Percentiles rank a stretch among this genome's conserved stretches.
Evolutionary conservation across 768 basidiomycete species (phyloP).

Genomic region (Leccinum sublutescens): DNA sequence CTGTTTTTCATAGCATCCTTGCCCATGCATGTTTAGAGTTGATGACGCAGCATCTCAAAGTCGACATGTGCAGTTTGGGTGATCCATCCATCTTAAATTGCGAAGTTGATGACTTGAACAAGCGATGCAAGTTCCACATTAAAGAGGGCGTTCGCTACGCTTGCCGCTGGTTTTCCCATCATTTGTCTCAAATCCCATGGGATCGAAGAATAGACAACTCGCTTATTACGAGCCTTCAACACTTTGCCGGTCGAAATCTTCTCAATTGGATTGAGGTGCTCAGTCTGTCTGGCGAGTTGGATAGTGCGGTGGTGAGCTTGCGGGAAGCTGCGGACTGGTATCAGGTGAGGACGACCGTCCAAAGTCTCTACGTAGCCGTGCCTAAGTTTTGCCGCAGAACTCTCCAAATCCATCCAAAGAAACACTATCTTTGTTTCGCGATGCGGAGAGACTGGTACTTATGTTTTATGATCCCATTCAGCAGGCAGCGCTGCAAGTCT

Average conservation of each 20-base stretch:
- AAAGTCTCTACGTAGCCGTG: not conserved
- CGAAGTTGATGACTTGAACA: conserved; percentile 14
- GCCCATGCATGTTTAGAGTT: conserved; percentile 15
- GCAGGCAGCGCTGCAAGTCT: conserved; percentile 18
- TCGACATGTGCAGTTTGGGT: conserved; percentile 14
- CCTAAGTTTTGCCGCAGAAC: conserved; percentile 6
- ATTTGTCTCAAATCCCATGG: conserved; percentile 13
- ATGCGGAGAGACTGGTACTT: conserved; percentile 20
- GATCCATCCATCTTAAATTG: conserved; percentile 13
- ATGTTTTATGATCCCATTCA: conserved; percentile 21
- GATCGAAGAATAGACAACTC: conserved; percentile 1
- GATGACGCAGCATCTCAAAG: conserved; percentile 15
- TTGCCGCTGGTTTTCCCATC: conserved; percentile 21
- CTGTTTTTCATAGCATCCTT: conserved; percentile 11
- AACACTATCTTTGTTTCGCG: conserved; percentile 9
- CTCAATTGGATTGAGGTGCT: conserved; percentile 22
- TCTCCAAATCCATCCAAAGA: conserved; percentile 9
- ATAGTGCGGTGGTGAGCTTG: conserved; percentile 14
- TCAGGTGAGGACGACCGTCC: conserved; percentile 2
- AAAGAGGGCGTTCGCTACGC: conserved; percentile 19
- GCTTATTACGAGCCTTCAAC: conserved; percentile 10
- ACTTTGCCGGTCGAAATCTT: conserved; percentile 8
- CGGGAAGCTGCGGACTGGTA: conserved; percentile 14
- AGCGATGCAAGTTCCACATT: conserved; percentile 12
- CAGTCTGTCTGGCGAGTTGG: conserved; percentile 17